Evolutionary conservation across 345 rosid genomes (phyloP), one percentile per base, ranked within the genome.

Genomic region (Angophora floribunda): DNA sequence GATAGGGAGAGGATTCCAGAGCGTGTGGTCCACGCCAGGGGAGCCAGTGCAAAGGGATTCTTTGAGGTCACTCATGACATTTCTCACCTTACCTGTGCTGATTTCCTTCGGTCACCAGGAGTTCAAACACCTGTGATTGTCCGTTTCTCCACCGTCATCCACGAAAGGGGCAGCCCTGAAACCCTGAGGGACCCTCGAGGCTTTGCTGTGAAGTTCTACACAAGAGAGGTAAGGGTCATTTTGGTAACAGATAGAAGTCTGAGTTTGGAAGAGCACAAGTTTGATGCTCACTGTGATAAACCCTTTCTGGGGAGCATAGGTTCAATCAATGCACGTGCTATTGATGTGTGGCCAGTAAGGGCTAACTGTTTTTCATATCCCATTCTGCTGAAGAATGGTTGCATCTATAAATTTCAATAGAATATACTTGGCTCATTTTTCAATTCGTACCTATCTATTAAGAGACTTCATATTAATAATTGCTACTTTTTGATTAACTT

Each of bases 11-110:
- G 90, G 88, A 89, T 89, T 80, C 90, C 90, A 9, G 90, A 89
- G 85, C 90, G 90, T 63, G 90, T 89, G 65, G 90, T 89, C 85
- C 90, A 89, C 52, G 90, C 90, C 85, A 63, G 90, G 88, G 90
- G 90, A 89, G 90, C 90, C 84, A 89, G 90, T 85, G 90, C 88
- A 24, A 89, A 89, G 87, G 90, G 90, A 14, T 89, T 89, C 87
- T 89, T 89, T 52, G 90, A 89, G 90, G 88, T 87, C 88, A 89
- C 90, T 41, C 90, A 89, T 87, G 88, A 89, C 75, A 86, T 89
- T 36, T 30, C 87, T 65, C 88, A 87, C 9, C 88, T 89, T 36
- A 59, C 87, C 32, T 89, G 90, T 59, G 90, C 90, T 63, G 90
- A 89, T 80, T 89, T 89, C 90, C 90, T 89, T 12, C 59, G 90